Evolutionary conservation across 192 early-diverging fungal genomes (phyloP).

Genomic region (Oehlia diaphana): DNA sequence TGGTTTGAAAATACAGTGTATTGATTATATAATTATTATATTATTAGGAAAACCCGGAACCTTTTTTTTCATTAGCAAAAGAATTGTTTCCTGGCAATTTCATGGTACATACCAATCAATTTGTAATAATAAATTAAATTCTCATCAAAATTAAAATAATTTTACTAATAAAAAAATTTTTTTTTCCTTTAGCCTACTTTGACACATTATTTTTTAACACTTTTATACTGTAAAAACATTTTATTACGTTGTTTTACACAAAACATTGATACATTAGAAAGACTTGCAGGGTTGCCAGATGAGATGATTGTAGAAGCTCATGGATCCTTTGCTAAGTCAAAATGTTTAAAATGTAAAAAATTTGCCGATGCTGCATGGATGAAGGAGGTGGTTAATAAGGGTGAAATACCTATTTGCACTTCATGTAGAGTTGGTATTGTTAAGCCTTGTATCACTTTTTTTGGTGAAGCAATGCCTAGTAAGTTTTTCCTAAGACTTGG

Average conservation of each 20-base stretch:
- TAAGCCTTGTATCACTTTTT: slow-evolving; percentile 97
- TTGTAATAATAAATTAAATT: not conserved
- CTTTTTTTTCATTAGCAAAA: slow-evolving; percentile 87
- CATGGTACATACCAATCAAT: slow-evolving; percentile 34
- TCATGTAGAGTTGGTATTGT: slow-evolving; percentile 64
- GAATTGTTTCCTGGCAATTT: slow-evolving; percentile 87
- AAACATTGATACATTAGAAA: slow-evolving; percentile 96
- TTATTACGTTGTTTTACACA: slow-evolving; percentile 90
- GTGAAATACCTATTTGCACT: slow-evolving; percentile 69
- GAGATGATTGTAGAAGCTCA: slow-evolving; percentile 88
- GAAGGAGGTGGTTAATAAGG: slow-evolving; percentile 51
- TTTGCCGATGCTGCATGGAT: slow-evolving; percentile 41
- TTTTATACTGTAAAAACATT: slow-evolving; percentile 69
- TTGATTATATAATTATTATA: not conserved
- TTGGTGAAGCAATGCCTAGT: slow-evolving; percentile 85
- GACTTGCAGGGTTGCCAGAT: slow-evolving; percentile 71
- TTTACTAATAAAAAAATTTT: not conserved
- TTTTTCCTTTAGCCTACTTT: slow-evolving; percentile 63
- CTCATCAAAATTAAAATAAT: not conserved
- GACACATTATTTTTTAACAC: slow-evolving; percentile 84
- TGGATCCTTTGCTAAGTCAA: slow-evolving; percentile 85
- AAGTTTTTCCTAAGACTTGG: slow-evolving; percentile 64
- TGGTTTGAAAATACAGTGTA: not conserved
- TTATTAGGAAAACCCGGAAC: slow-evolving; percentile 68
- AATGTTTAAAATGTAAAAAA: slow-evolving; percentile 67